phyloP scores from a whole-genome alignment of 495 filamentous ascomycete genomes.

The Lentithecium fluviatile region DNA sequence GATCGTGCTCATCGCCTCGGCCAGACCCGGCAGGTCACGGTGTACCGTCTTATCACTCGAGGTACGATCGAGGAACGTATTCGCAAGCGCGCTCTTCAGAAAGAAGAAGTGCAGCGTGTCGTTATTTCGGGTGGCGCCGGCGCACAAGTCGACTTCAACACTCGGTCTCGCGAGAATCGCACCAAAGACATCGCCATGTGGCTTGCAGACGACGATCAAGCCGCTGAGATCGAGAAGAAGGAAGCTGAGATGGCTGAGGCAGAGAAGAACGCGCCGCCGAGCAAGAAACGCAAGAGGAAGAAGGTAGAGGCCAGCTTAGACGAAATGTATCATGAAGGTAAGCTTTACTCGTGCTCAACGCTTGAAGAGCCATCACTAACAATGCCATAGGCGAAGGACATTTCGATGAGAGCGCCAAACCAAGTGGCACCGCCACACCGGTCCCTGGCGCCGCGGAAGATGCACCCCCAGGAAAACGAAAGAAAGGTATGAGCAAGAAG shows the following conservation, averaged over 20 bases:
- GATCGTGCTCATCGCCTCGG: slow-evolving; percentile 97
- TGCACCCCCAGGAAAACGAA: slow-evolving; percentile 53
- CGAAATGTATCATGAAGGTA: slow-evolving; percentile 98
- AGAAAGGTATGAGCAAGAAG: slow-evolving; percentile 66
- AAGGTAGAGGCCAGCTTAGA: slow-evolving; percentile 71
- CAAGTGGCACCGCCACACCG: slow-evolving; percentile 80
- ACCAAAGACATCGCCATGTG: slow-evolving; percentile 96
- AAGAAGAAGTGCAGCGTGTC: slow-evolving; percentile 98
- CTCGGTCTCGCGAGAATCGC: slow-evolving; percentile 80
- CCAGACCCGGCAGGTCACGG: slow-evolving; percentile 92
- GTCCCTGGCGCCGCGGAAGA: slow-evolving; percentile 46
- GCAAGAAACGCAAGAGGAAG: slow-evolving; percentile 63
- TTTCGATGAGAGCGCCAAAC: slow-evolving; percentile 78
- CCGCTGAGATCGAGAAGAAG: slow-evolving; percentile 82
- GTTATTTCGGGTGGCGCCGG: slow-evolving; percentile 90
- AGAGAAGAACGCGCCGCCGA: slow-evolving; percentile 51
- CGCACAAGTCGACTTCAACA: slow-evolving; percentile 88
- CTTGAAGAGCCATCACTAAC: slow-evolving; percentile 24
- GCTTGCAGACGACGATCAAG: slow-evolving; percentile 94
- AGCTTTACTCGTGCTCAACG: slow-evolving; percentile 40
- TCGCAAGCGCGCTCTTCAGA: slow-evolving; percentile 93
- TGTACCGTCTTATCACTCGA: slow-evolving; percentile 95
- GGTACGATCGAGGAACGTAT: slow-evolving; percentile 98
- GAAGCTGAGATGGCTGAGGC: slow-evolving; percentile 74
- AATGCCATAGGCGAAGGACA: slow-evolving; percentile 73